phyloP scores from a whole-genome alignment of 2,329 filamentous ascomycete genomes.

The Xylaria sp. region DNA sequence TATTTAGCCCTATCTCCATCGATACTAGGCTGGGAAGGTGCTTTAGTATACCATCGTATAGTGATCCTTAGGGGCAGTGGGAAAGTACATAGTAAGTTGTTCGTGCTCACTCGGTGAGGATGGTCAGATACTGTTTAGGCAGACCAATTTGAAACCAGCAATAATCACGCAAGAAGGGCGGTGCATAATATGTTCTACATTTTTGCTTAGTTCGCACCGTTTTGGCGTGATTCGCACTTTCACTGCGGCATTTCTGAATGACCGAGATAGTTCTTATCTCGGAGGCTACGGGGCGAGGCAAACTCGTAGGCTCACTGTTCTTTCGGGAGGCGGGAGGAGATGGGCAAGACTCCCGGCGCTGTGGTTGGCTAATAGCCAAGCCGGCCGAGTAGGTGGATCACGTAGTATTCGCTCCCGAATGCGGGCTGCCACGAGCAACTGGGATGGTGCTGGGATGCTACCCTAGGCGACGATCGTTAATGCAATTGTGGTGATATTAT shows the following conservation, averaged over 20 bases:
- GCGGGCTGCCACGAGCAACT: conserved; percentile 30
- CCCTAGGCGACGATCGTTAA: conserved; percentile 28
- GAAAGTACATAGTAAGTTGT: conserved; percentile 2
- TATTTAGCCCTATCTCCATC: conserved; percentile 8
- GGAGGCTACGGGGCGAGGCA: conserved; percentile 4
- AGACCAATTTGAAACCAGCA: conserved; percentile 13
- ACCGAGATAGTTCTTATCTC: conserved; percentile 6
- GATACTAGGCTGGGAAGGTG: not conserved
- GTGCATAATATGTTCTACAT: not conserved
- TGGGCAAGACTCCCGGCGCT: conserved; percentile 21
- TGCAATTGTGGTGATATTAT: conserved; percentile 30
- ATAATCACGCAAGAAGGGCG: conserved; percentile 9
- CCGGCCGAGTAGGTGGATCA: conserved; percentile 14
- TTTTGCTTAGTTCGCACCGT: not conserved
- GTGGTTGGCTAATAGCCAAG: conserved; percentile 14
- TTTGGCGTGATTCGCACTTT: conserved; percentile 5
- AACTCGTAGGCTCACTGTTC: conserved; percentile 9
- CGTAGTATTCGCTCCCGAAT: conserved; percentile 27
- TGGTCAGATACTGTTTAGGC: not conserved
- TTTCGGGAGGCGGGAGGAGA: conserved; percentile 5
- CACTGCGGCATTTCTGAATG: not conserved
- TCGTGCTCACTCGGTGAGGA: not conserved
- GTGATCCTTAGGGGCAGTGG: not conserved
- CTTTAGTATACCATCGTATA: conserved; percentile 6
- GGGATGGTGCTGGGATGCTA: conserved; percentile 24